Base-by-base conservation (phyloP, 352 stramenopile species). In the Peronosclerospora sorghi region DNA sequence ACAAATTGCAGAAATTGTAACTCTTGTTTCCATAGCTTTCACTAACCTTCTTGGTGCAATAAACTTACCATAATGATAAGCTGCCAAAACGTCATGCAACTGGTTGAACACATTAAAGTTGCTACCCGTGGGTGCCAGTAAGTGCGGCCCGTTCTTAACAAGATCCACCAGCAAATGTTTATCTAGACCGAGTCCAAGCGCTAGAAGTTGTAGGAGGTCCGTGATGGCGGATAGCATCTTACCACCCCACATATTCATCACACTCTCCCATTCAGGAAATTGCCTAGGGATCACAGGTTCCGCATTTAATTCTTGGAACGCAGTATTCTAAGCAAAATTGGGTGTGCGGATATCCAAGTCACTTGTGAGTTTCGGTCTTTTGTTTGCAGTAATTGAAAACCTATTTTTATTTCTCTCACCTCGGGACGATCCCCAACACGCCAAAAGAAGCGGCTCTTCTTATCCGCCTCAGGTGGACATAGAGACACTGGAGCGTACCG, bases 361-460 rank as follows among this genome's bases (percentile, higher is more conserved):
- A 27, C 13, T 3, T 20, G 28, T 48, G n/a, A 61, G 13, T 2
- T 40, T 14, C 21, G 21, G 21, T 43, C n/a, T 39, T 27, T 20
- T 13, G 19, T 14, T 10, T 41, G 17, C n/a, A 35, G 17, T 10
- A 15, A 7, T 14, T 17, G 6, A 32, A 41, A 20, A 2, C 12
- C 23, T 14, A 13, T n/a, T 1, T 32, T 32, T n/a, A n/a, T n/a
- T n/a, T n/a, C 21, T 52, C 51, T 43, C 30, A 61, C 56, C 32
- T 9, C 30, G 5, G 78, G 80, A n/a, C 75, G 77, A 26, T 86
- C 68, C 18, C 84, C 87, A 19, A 95, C 68, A 44, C 86, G 81
- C 88, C 88, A 97, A 61, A 97, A 97, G 65, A 96, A 97, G 41
- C 88, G 80, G 63, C 86, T 95, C 66, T 97, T 97, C 54, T 90